These are phyloP conservation scores for Mycena haematopus DNA, from an alignment of 768 basidiomycete genomes.

Conservation along the genomic window DNA sequence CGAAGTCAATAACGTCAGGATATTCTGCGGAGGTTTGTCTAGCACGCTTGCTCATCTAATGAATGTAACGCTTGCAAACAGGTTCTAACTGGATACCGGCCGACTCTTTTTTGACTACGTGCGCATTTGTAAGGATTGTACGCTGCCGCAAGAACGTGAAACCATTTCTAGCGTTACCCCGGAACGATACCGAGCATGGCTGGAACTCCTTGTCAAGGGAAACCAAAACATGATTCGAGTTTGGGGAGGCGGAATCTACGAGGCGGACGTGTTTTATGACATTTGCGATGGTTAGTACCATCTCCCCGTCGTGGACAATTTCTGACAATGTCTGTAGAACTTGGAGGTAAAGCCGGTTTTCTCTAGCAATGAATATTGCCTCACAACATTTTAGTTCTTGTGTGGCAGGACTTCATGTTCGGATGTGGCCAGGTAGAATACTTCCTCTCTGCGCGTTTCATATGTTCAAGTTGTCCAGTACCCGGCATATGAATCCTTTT, in stretches of 20 bases:
- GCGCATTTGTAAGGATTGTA: slow-evolving; percentile 28
- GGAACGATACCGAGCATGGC: slow-evolving; percentile 78
- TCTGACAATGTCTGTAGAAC: slow-evolving; percentile 47
- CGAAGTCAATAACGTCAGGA: slow-evolving; percentile 85
- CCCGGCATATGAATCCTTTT: slow-evolving; percentile 84
- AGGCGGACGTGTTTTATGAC: slow-evolving; percentile 81
- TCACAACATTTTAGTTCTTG: slow-evolving; percentile 63
- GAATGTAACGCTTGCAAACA: slow-evolving; percentile 29
- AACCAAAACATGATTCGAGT: slow-evolving; percentile 94
- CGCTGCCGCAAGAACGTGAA: background rate
- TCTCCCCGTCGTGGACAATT: background rate
- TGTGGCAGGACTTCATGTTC: slow-evolving; percentile 99
- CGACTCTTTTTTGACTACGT: slow-evolving; percentile 90
- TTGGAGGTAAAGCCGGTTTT: slow-evolving; percentile 57
- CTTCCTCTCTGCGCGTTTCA: background rate
- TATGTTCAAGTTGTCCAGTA: slow-evolving; percentile 55
- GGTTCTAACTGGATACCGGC: slow-evolving; percentile 96
- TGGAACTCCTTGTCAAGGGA: slow-evolving; percentile 84
- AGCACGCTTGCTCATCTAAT: background rate
- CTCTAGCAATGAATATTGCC: background rate
- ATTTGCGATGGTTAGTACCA: slow-evolving; percentile 70
- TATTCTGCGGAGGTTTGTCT: slow-evolving; percentile 81
- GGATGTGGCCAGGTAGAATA: slow-evolving; percentile 83
- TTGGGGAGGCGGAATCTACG: slow-evolving; percentile 96
- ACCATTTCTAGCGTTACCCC: slow-evolving; percentile 44